phyloP scores from a whole-genome alignment of 2,329 filamentous ascomycete genomes.

The Trichoderma polysporum region DNA sequence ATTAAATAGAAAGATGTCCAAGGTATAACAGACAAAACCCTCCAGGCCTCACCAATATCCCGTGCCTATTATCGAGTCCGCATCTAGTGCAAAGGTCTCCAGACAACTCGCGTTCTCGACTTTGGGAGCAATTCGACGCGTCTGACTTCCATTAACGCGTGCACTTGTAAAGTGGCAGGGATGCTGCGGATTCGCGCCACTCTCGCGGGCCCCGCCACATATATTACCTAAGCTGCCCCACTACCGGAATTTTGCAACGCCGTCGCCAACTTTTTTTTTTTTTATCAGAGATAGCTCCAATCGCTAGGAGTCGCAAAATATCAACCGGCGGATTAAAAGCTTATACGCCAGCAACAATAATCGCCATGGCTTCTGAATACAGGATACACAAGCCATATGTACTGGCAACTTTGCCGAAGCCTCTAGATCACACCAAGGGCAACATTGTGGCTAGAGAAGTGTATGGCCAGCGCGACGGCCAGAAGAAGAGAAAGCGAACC shows the following conservation, averaged over 20 bases:
- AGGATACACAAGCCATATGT: conserved; percentile 65
- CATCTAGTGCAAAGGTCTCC: not conserved
- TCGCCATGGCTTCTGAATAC: conserved; percentile 57
- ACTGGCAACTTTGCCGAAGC: conserved; percentile 58
- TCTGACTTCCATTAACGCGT: conserved; percentile 21
- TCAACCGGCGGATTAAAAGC: not conserved
- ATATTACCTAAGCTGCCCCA: conserved; percentile 29
- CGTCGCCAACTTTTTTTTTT: conserved; percentile 38
- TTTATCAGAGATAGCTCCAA: conserved; percentile 35
- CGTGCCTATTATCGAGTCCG: not conserved
- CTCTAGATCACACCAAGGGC: conserved; percentile 52
- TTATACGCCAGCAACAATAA: not conserved
- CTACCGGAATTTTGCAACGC: conserved; percentile 37
- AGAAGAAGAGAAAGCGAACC: conserved; percentile 61
- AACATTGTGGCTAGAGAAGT: conserved; percentile 61
- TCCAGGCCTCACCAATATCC: not conserved
- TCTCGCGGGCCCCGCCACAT: conserved; percentile 24
- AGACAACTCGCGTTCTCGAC: not conserved
- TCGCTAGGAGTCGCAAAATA: conserved; percentile 11
- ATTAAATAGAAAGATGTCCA: not conserved
- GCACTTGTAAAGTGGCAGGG: conserved; percentile 13
- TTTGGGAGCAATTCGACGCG: conserved; percentile 13
- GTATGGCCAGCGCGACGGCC: conserved; percentile 56
- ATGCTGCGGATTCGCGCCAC: conserved; percentile 13
- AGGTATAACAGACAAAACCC: not conserved